Base-by-base conservation (phyloP, 1,284 basidiomycete species). In the Taiwanofungus camphoratus region DNA sequence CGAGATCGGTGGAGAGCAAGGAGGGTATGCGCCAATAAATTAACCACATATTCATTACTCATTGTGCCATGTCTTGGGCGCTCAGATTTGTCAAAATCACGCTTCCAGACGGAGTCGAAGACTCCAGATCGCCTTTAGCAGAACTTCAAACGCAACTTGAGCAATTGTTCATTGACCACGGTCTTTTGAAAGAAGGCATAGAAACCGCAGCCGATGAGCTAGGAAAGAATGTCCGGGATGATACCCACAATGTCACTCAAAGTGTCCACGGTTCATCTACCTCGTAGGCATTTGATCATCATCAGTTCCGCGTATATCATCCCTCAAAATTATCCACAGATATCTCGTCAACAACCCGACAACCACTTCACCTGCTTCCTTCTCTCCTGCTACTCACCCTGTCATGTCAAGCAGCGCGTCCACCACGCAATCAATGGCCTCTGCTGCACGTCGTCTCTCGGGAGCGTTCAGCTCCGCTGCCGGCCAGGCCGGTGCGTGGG, bases 181-280 rank as follows among this genome's bases (percentile, higher is more conserved):
- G 58, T 2, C 51, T 63, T 11, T 43, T 61, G 36, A 60, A 61
- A 33, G 58, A 53, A 29, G 61, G 61, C 3, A 40, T 61, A 23
- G 53, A 52, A 23, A 59, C 59, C 20, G 47, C 48, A 11, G 52
- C 54, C 5, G 61, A 63, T 44, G 59, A 61, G 35, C 27, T 60
- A 18, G 50, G 50, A 6, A 47, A 54, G 24, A 55, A 54, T 33
- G 44, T 57, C 11, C 48, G 47, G n/a, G 57, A 59, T 24, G 48
- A 49, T 39, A 51, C 55, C 1, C 43, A 44, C 2, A 36, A 39
- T 16, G 41, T 41, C n/a, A 52, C 58, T 0, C 39, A 48, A 20
- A 41, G 43, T 24, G 51, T 59, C 39, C 47, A 50, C 5, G 42
- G 34, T 18, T 41, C 50, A 0, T 51, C 46, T 4, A 36, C 42